A percentile compares a stretch with the other conserved stretches of the same genome.
These are phyloP conservation scores for Dianthus caryophyllus DNA, from an alignment of 148 eudicot genomes.

Conservation along the genomic window DNA sequence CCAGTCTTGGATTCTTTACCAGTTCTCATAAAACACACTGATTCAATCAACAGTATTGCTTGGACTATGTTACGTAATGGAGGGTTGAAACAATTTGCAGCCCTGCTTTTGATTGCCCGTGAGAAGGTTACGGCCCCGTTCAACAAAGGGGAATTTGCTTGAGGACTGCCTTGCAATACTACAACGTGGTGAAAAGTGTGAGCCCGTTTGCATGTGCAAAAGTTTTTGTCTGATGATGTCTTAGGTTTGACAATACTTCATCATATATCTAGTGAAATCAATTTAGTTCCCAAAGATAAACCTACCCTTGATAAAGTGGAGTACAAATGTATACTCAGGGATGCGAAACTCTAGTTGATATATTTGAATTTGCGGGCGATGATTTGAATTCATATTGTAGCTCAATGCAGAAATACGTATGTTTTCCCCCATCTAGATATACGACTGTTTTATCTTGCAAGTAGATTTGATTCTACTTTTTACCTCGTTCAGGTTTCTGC, in stretches of 20 bases:
- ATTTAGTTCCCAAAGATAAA: not conserved
- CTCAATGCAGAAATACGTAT: constrained; percentile 1
- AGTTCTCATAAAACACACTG: not conserved
- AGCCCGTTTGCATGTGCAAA: not conserved
- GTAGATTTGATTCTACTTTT: not conserved
- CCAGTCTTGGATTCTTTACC: not conserved
- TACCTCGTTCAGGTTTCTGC: not conserved
- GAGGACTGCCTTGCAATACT: not conserved
- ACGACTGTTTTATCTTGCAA: not conserved
- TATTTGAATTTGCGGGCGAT: not conserved
- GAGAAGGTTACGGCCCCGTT: not conserved
- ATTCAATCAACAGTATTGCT: not conserved
- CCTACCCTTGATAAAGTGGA: not conserved
- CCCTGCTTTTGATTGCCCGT: not conserved
- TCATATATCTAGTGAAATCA: not conserved
- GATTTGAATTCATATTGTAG: too few species aligned
- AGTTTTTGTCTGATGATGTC: not conserved
- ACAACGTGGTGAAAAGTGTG: not conserved
- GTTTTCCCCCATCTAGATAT: not conserved
- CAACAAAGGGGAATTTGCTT: not conserved
- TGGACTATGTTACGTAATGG: not conserved
- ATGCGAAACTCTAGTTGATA: not conserved
- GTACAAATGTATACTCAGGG: not conserved
- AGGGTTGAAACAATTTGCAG: not conserved
- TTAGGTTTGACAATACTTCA: not conserved